phyloP scores from a whole-genome alignment of 345 rosid species.

The Alliaria petiolata region DNA sequence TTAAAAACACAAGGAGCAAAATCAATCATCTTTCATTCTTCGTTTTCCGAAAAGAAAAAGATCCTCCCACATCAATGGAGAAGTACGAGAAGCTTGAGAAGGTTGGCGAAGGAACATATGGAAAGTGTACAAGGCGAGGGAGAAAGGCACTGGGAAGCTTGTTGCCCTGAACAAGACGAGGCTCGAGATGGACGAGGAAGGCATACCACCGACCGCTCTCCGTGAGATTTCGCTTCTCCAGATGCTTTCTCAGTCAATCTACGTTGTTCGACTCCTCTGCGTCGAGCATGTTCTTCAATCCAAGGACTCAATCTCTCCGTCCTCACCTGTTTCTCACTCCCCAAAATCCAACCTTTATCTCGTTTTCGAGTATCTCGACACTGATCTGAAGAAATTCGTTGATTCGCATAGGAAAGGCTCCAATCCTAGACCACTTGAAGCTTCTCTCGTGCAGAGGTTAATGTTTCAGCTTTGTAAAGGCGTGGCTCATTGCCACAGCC shows the following conservation, averaged over 20 bases:
- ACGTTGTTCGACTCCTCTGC: conserved; percentile 58
- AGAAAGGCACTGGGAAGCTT: conserved; percentile 72
- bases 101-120: conserved; percentile 96
- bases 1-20: background rate
- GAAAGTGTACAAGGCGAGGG: conserved; percentile 89
- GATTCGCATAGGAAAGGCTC: conserved; percentile 17
- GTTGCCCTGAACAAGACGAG: conserved; percentile 91
- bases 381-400: conserved; percentile 88
- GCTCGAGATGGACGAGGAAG: conserved; percentile 93
- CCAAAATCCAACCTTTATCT: conserved; percentile 37
- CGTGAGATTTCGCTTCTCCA: conserved; percentile 91
- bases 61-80: background rate
- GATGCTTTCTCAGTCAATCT: conserved; percentile 77
- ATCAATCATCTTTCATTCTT: too few relatives aligned
- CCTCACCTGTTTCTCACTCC: conserved; percentile 1
- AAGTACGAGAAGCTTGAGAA: conserved; percentile 92
- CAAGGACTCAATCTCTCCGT: background rate
- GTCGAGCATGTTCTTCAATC: conserved; percentile 27
- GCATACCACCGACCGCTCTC: conserved; percentile 92
- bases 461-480: conserved; percentile 91
- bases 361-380: conserved; percentile 88
- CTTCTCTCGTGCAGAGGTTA: conserved; percentile 47
- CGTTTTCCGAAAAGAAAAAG: too few relatives aligned
- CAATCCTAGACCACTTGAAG: conserved; percentile 13
- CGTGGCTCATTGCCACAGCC: conserved; percentile 93